phyloP scores from a whole-genome alignment of 2,329 filamentous ascomycete genomes.

The Xylogone sp. region DNA sequence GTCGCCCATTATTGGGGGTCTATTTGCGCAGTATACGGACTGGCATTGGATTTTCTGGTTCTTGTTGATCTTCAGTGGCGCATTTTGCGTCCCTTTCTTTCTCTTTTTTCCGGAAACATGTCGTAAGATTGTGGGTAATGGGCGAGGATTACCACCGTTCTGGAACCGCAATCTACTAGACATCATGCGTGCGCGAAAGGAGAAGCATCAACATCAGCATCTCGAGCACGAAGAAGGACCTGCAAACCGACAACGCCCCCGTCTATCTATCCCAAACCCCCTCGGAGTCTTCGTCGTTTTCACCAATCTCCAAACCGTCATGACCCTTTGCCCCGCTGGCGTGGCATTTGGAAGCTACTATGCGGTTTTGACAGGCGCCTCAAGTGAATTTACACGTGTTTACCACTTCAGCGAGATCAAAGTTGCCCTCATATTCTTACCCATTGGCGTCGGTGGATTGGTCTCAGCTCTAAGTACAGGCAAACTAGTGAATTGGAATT shows the following conservation, averaged over 20 bases:
- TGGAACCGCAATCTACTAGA: slow-evolving; percentile 56
- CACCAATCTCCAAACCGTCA: too few species aligned
- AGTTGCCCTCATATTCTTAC: slow-evolving; percentile 23
- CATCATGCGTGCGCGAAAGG: too few species aligned
- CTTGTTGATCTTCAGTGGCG: slow-evolving; percentile 37
- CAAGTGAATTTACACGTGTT: slow-evolving; percentile 33
- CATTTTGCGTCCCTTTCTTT: slow-evolving; percentile 24
- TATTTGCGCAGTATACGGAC: slow-evolving; percentile 36
- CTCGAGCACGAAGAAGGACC: too few species aligned
- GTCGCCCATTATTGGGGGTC: slow-evolving; percentile 43
- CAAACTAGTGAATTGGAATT: slow-evolving; percentile 58
- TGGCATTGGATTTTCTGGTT: slow-evolving; percentile 49
- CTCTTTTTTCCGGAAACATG: slow-evolving; percentile 15
- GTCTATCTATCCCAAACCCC: slow-evolving; percentile 36
- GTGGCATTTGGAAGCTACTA: too few species aligned
- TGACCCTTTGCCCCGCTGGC: too few species aligned
- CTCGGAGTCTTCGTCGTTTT: too few species aligned
- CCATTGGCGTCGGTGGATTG: slow-evolving; percentile 41
- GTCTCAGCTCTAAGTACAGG: slow-evolving; percentile 49
- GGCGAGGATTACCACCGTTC: slow-evolving; percentile 45
- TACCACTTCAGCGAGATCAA: slow-evolving; percentile 16
- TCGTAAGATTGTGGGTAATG: slow-evolving; percentile 14
- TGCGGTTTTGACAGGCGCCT: slow-evolving; percentile 42
- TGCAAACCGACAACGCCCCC: too few species aligned
- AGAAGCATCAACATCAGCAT: too few species aligned